Percentiles rank a stretch among this genome's conserved stretches.
phyloP scores from a whole-genome alignment of 2,329 filamentous ascomycete species.

The Neonectria magnoliae region DNA sequence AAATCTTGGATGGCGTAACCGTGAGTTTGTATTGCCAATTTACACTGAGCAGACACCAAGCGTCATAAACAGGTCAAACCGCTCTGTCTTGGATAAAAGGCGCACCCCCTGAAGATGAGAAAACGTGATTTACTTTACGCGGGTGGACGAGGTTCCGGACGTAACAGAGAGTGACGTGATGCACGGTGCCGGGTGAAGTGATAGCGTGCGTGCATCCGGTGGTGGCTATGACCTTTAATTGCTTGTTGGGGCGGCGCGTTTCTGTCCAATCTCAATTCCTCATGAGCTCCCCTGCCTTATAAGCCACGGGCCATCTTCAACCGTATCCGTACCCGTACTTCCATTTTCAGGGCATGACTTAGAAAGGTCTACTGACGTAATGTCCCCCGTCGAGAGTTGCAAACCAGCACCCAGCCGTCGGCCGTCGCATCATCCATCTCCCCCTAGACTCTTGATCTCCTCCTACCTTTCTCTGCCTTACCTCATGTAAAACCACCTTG shows the following conservation, averaged over 20 bases:
- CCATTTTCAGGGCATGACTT: slow-evolving; percentile 1
- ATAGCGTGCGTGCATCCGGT: not conserved
- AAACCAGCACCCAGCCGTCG: not conserved
- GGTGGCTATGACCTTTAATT: slow-evolving; percentile 7
- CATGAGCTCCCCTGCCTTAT: not conserved
- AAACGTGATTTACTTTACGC: not conserved
- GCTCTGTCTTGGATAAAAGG: not conserved
- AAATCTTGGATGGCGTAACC: not conserved
- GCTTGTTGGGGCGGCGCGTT: slow-evolving; percentile 15
- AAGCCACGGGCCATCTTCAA: not conserved
- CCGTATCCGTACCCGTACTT: slow-evolving; percentile 12
- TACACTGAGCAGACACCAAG: not conserved
- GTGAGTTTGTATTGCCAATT: not conserved
- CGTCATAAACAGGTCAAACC: not conserved
- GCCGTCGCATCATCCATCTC: slow-evolving; percentile 4
- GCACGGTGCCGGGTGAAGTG: not conserved
- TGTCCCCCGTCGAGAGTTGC: not conserved
- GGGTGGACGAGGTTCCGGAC: not conserved
- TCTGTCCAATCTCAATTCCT: slow-evolving; percentile 16
- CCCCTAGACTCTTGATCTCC: not conserved
- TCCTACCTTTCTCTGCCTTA: too few relatives aligned
- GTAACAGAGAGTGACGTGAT: slow-evolving; percentile 20
- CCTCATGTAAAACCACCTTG: not conserved
- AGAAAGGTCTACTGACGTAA: slow-evolving; percentile 16
- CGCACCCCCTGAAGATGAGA: not conserved